These are phyloP conservation scores for Yarrowia bubula DNA, from an alignment of 805 yeast genomes.

Conservation along the genomic window DNA sequence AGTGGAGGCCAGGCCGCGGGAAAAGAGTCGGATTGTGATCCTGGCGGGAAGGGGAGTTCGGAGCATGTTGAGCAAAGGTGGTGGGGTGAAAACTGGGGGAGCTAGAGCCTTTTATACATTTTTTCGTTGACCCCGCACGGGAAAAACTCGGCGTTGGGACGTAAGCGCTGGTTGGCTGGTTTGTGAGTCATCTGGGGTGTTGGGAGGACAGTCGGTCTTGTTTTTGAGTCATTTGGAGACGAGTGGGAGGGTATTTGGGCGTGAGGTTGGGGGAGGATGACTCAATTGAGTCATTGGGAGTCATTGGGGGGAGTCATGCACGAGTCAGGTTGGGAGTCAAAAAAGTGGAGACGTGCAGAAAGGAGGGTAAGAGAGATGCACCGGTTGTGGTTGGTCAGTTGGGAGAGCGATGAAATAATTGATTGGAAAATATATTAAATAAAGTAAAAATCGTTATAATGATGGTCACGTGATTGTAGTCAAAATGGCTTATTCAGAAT, in stretches of 20 bases:
- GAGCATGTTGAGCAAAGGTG: not conserved
- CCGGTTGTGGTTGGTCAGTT: no score
- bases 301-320: not conserved
- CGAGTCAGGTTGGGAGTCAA: not conserved
- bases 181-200: not conserved
- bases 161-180: slow-evolving; percentile 7
- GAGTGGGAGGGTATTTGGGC: not conserved
- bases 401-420: no score
- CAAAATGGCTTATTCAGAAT: no score
- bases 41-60: not conserved
- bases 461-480: no score
- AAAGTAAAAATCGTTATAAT: no score
- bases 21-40: not conserved
- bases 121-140: slow-evolving; percentile 19
- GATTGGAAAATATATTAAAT: no score
- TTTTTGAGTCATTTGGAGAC: not conserved
- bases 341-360: no score
- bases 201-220: no score
- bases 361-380: no score
- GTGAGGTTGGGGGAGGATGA: not conserved
- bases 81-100: not conserved
- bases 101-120: not conserved
- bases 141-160: no score
- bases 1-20: slow-evolving; percentile 3
- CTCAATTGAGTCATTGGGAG: not conserved